Percentiles rank a stretch among this genome's conserved stretches.
These are phyloP conservation scores for Alternaria sp. DNA, from an alignment of 2,329 filamentous ascomycete genomes.

Conservation along the genomic window DNA sequence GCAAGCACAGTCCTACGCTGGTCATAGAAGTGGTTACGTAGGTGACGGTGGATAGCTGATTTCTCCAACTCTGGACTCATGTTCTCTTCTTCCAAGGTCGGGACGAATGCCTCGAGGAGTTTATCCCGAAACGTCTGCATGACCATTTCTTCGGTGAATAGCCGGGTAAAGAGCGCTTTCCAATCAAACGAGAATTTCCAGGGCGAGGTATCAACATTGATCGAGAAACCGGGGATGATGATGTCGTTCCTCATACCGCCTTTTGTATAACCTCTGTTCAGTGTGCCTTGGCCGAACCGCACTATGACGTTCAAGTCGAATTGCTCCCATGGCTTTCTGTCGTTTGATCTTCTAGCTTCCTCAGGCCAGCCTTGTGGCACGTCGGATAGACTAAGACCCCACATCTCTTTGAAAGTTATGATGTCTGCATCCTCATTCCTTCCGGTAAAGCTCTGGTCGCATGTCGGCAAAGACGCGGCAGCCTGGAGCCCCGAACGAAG, in stretches of 20 bases:
- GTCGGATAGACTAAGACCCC: neutral
- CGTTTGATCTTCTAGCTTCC: neutral
- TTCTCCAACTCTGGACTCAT: neutral
- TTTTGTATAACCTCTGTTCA: conserved; percentile 3
- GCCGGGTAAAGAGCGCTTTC: conserved; percentile 5
- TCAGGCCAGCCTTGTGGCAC: neutral
- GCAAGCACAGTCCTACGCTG: neutral
- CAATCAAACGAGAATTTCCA: conserved; percentile 12
- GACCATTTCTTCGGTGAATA: conserved; percentile 14
- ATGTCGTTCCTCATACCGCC: conserved; percentile 14
- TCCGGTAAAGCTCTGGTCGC: neutral
- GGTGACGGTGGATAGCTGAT: neutral
- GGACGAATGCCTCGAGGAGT: neutral
- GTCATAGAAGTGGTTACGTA: neutral
- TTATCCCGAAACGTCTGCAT: neutral
- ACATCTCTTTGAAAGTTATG: neutral
- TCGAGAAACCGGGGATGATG: neutral
- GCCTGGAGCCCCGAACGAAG: too few relatives aligned
- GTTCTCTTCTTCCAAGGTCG: neutral
- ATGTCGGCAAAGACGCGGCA: too few relatives aligned
- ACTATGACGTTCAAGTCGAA: neutral
- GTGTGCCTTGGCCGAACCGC: neutral
- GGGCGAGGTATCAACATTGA: neutral
- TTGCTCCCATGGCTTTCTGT: neutral
- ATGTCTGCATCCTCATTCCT: neutral